phyloP scores from a whole-genome alignment of 192 early-diverging fungal species.

The Entomortierella lignicola region DNA sequence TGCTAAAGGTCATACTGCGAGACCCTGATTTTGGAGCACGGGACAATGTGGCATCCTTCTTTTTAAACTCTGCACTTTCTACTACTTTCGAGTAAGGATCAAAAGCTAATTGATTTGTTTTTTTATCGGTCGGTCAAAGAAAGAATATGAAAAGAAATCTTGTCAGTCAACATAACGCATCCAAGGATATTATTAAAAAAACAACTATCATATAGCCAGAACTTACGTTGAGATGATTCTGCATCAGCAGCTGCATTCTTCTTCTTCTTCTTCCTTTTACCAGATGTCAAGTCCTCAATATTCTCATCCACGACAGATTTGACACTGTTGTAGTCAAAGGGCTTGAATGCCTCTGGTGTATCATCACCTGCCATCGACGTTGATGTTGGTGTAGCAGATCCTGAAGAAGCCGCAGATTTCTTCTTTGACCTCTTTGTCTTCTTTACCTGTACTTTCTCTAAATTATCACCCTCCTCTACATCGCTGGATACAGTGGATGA shows the following conservation, averaged over 20 bases:
- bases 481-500: conserved; percentile 4
- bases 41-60: conserved; percentile 43
- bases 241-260: neutral
- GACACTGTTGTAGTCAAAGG: conserved; percentile 47
- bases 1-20: conserved; percentile 48
- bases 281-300: conserved; percentile 12
- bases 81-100: conserved; percentile 48
- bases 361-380: conserved; percentile 13
- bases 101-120: conserved; percentile 24
- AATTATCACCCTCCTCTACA: conserved; percentile 3
- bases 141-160: neutral
- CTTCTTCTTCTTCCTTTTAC: conserved; percentile 34
- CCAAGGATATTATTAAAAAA: neutral
- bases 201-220: neutral
- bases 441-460: conserved; percentile 11
- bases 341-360: conserved; percentile 21
- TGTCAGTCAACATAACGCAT: neutral
- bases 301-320: conserved; percentile 41
- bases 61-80: conserved; percentile 33
- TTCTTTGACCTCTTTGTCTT: conserved; percentile 37
- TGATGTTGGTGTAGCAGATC: conserved; percentile 8
- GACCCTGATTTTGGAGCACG: conserved; percentile 47
- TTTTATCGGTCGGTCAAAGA: too few relatives aligned
- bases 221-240: conserved; percentile 32
- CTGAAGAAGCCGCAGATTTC: neutral